Conservation (phyloP, 257 asterid species). For the Ilex aquifolium region DNA sequence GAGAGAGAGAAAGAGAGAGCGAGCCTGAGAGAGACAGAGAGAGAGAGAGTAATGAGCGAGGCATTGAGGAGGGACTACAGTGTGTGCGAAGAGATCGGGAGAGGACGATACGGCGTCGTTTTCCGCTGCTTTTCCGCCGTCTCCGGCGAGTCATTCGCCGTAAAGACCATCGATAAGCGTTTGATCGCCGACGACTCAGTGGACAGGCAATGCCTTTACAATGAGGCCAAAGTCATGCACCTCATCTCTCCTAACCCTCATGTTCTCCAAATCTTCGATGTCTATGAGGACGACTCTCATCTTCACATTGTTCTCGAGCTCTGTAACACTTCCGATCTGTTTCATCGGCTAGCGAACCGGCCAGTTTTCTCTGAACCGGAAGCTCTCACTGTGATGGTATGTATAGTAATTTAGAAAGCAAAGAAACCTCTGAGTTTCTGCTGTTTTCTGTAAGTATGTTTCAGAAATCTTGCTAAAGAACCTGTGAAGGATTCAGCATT, state of each 20-base stretch:
- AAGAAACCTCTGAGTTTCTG: too few relatives aligned
- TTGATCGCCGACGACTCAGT: slow-evolving; percentile 45
- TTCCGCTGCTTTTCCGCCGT: slow-evolving; percentile 45
- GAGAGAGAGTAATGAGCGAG: slow-evolving; percentile 37
- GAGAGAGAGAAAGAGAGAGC: slow-evolving; percentile 7
- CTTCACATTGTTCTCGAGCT: slow-evolving; percentile 58
- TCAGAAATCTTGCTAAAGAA: too few relatives aligned
- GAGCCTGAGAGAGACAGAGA: too few relatives aligned
- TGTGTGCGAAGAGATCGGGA: slow-evolving; percentile 56
- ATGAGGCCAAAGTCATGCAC: slow-evolving; percentile 58
- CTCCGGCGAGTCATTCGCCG: slow-evolving; percentile 53
- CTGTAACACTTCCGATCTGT: slow-evolving; percentile 51
- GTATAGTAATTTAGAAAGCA: neutral
- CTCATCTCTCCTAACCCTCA: slow-evolving; percentile 36
- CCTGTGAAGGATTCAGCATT: too few relatives aligned
- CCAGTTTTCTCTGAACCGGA: slow-evolving; percentile 43
- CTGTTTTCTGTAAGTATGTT: too few relatives aligned
- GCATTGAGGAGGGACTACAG: slow-evolving; percentile 47
- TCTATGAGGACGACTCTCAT: slow-evolving; percentile 54
- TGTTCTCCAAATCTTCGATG: slow-evolving; percentile 38
- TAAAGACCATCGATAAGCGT: slow-evolving; percentile 60
- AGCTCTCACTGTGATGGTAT: slow-evolving; percentile 61
- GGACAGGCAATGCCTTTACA: slow-evolving; percentile 55
- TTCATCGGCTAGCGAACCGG: slow-evolving; percentile 30
- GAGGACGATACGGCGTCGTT: slow-evolving; percentile 72